Percentiles rank a stretch among this genome's conserved stretches.
These are phyloP conservation scores for Candida fluviatilis DNA, from an alignment of 805 yeast species.

Conservation along the genomic window DNA sequence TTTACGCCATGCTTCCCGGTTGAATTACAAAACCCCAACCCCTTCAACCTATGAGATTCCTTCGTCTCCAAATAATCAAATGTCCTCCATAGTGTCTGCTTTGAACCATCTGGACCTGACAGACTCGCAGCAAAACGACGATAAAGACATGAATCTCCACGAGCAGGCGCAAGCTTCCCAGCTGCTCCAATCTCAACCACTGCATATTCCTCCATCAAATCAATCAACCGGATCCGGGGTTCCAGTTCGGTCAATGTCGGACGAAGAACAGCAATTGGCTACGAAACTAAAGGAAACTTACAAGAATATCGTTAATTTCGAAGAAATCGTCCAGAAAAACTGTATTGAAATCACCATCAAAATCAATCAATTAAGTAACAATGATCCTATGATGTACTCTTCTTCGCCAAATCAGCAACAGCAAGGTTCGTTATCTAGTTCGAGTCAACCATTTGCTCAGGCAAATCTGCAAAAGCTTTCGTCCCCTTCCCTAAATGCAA, in stretches of 20 bases:
- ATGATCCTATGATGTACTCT: constrained; percentile 8
- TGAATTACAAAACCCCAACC: constrained; percentile 33
- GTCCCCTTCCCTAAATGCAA: constrained; percentile 14
- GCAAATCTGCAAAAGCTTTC: constrained; percentile 1
- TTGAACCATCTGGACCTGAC: constrained; percentile 39
- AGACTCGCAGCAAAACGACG: constrained; percentile 19
- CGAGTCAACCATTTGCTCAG: constrained; percentile 2
- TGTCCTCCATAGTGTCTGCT: constrained; percentile 18
- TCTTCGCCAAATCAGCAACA: constrained; percentile 11
- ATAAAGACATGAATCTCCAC: constrained; percentile 5
- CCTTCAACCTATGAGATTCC: constrained; percentile 41
- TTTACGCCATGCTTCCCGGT: constrained; percentile 3
- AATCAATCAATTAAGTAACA: constrained; percentile 35
- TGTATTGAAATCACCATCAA: constrained; percentile 57
- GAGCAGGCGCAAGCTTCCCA: constrained; percentile 2
- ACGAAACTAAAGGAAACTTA: constrained; percentile 72
- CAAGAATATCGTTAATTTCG: constrained; percentile 62
- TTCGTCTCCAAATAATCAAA: constrained; percentile 28
- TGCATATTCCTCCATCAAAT: constrained; percentile 11
- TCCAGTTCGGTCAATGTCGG: constrained; percentile 37
- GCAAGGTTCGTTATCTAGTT: constrained; percentile 12
- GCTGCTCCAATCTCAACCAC: constrained; percentile 9
- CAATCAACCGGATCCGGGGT: constrained; percentile 10
- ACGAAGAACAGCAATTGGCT: constrained; percentile 63
- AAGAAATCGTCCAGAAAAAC: constrained; percentile 65